Evolutionary conservation across 139 green algal genomes (phyloP).

Genomic region (Edaphochlamys debaryana): DNA sequence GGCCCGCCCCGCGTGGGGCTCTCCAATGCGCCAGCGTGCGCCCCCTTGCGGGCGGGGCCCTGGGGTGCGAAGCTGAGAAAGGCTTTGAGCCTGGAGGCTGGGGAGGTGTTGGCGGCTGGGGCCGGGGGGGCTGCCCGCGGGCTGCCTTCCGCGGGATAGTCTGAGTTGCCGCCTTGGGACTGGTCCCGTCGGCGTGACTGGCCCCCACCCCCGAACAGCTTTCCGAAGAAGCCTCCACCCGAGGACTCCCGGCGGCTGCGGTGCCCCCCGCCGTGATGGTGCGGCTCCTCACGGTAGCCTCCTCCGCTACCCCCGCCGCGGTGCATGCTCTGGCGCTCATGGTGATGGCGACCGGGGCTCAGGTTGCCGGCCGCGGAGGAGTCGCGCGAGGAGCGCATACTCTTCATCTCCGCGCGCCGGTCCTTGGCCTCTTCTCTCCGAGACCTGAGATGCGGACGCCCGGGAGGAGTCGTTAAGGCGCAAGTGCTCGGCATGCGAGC

Average conservation of each 20-base stretch:
- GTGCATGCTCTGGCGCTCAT: not conserved
- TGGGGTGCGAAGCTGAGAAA: not conserved
- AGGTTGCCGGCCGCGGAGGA: conserved; percentile 18
- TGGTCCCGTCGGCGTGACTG: conserved; percentile 20
- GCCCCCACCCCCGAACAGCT: conserved; percentile 4
- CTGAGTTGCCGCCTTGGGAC: not conserved
- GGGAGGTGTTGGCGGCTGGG: not conserved
- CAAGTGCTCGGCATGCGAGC: too few relatives aligned
- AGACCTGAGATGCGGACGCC: not conserved
- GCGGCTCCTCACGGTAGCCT: too few relatives aligned
- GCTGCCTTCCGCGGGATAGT: not conserved
- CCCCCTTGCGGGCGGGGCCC: too few relatives aligned
- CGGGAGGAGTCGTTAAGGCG: not conserved
- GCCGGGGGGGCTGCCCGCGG: not conserved
- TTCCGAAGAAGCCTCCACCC: conserved; percentile 20
- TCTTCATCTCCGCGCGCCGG: not conserved
- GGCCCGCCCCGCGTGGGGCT: too few relatives aligned
- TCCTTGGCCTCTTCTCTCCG: not conserved
- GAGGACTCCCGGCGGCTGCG: too few relatives aligned
- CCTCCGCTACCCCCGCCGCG: not conserved
- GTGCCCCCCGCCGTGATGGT: too few relatives aligned
- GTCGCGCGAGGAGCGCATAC: not conserved
- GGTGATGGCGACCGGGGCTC: conserved; percentile 16
- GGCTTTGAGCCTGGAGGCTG: not conserved
- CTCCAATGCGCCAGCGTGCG: too few relatives aligned